Conservation (phyloP, 1,284 basidiomycete genomes). For the Rhodotorula sp. region DNA sequence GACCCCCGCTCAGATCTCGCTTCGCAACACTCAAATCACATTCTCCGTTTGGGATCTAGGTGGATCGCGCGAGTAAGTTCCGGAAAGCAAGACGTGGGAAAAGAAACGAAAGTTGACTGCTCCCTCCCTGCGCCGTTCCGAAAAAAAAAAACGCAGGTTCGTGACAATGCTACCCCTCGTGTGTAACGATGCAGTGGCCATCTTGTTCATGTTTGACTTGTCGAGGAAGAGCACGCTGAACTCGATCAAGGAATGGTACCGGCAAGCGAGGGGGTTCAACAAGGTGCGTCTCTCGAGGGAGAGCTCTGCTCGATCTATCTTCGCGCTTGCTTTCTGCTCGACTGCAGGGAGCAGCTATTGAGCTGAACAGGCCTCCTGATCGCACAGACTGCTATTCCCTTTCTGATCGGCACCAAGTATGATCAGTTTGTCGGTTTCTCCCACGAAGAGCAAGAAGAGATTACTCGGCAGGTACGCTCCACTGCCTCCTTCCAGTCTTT, state of each 20-base stretch:
- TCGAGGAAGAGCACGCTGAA: conserved; percentile 95
- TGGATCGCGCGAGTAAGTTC: conserved; percentile 57
- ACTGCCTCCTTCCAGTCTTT: too few relatives aligned
- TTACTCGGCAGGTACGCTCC: conserved; percentile 79
- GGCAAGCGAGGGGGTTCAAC: conserved; percentile 96
- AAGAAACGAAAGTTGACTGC: neutral
- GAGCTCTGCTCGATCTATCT: too few relatives aligned
- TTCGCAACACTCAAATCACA: conserved; percentile 95
- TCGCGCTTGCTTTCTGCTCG: neutral
- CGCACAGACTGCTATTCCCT: conserved; percentile 89
- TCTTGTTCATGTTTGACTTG: conserved; percentile 99
- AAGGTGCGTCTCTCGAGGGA: conserved; percentile 61
- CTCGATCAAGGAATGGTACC: conserved; percentile 98
- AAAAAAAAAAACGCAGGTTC: conserved; percentile 68
- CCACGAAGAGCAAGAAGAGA: conserved; percentile 96
- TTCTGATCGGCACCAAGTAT: conserved; percentile 93
- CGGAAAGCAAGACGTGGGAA: too few relatives aligned
- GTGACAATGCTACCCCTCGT: conserved; percentile 98
- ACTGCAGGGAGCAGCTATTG: neutral
- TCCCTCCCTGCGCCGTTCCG: neutral
- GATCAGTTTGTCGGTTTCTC: conserved; percentile 95
- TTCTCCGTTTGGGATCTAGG: conserved; percentile 99
- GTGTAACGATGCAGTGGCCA: conserved; percentile 96
- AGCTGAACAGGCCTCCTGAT: neutral
- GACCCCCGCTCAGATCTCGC: conserved; percentile 62